Evolutionary conservation across 768 basidiomycete genomes (phyloP).

Genomic region (Tubosaeta sp.): DNA sequence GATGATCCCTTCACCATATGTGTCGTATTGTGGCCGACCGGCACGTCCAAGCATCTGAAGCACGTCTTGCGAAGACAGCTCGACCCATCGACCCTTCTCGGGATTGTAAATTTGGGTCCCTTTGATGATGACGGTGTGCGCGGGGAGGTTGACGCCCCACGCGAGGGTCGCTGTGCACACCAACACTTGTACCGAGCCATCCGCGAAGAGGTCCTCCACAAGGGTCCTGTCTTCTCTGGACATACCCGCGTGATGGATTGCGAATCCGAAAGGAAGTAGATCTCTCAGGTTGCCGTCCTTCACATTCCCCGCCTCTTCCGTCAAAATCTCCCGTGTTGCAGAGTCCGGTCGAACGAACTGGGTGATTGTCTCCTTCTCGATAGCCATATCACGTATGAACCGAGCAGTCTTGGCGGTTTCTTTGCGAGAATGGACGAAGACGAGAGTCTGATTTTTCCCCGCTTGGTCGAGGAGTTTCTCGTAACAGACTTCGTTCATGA

Average conservation of each 20-base stretch:
- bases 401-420: constrained; percentile 97
- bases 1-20: constrained; percentile 95
- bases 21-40: constrained; percentile 96
- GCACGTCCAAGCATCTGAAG: constrained; percentile 98
- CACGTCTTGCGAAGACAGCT: constrained; percentile 92
- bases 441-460: constrained; percentile 85
- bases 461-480: constrained; percentile 96
- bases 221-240: constrained; percentile 81
- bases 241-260: constrained; percentile 98
- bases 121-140: constrained; percentile 98
- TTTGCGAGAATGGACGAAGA: constrained; percentile 98
- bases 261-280: constrained; percentile 93
- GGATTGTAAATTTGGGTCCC: constrained; percentile 99
- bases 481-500: constrained; percentile 99
- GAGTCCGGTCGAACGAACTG: constrained; percentile 94
- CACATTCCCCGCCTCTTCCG: constrained; percentile 76
- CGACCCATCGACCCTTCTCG: constrained; percentile 97
- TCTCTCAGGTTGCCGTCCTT: constrained; percentile 83
- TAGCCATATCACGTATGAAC: constrained; percentile 90
- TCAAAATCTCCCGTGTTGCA: constrained; percentile 85
- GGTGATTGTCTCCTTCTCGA: constrained; percentile 95
- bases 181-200: constrained; percentile 88
- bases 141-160: constrained; percentile 98
- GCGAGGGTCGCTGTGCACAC: constrained; percentile 98
- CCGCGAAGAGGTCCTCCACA: constrained; percentile 92